Conservation (phyloP, 495 filamentous ascomycete species). For the Cryomyces minteri region DNA sequence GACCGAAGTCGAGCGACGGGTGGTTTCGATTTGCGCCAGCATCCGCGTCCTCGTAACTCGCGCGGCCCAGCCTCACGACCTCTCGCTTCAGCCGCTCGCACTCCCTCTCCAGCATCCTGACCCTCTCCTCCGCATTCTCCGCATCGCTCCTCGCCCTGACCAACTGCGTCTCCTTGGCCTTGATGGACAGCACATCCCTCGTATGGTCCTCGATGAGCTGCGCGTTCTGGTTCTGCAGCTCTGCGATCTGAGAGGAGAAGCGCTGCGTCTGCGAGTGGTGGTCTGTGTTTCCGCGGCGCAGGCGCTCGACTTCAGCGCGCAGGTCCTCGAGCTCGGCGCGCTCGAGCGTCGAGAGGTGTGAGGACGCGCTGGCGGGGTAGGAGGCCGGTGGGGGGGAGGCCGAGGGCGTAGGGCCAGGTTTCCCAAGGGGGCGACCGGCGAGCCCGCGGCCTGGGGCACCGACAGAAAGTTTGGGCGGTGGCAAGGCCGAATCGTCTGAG, state of each 20-base stretch:
- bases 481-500: slow-evolving; percentile 40
- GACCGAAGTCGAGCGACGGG: slow-evolving; percentile 19
- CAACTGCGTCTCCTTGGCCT: slow-evolving; percentile 95
- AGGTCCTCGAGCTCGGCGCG: slow-evolving; percentile 81
- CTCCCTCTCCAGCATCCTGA: slow-evolving; percentile 68
- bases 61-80: slow-evolving; percentile 26
- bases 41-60: slow-evolving; percentile 1
- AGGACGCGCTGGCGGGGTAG: slow-evolving; percentile 26
- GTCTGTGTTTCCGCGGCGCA: slow-evolving; percentile 54
- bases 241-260: slow-evolving; percentile 59
- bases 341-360: slow-evolving; percentile 49
- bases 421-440: slow-evolving; percentile 72
- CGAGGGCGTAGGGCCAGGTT: slow-evolving; percentile 35
- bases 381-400: slow-evolving; percentile 18
- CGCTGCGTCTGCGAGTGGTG: slow-evolving; percentile 54
- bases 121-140: slow-evolving; percentile 69
- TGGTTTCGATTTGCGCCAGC: not conserved
- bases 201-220: slow-evolving; percentile 96
- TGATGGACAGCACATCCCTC: slow-evolving; percentile 82
- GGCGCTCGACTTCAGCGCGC: slow-evolving; percentile 59
- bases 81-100: slow-evolving; percentile 87
- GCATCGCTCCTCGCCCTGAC: slow-evolving; percentile 79
- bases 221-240: slow-evolving; percentile 88
- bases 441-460: slow-evolving; percentile 48
- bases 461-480: slow-evolving; percentile 47